These are phyloP conservation scores for Suillus subluteus DNA, from an alignment of 768 basidiomycete species.

Conservation along the genomic window DNA sequence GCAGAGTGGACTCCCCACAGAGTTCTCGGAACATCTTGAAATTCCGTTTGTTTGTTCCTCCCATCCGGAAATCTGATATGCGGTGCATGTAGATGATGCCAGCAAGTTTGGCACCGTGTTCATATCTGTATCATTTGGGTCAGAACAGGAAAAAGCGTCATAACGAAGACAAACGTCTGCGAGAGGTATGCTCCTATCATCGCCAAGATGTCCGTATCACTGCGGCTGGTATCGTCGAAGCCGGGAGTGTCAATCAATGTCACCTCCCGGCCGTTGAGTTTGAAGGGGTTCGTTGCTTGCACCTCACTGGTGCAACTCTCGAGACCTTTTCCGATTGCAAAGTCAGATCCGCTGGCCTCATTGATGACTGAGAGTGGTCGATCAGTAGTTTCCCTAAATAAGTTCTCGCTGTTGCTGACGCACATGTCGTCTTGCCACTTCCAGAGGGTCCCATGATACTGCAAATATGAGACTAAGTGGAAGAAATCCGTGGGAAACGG, in stretches of 20 bases:
- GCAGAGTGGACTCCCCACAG: conserved; percentile 45
- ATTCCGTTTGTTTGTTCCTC: conserved; percentile 42
- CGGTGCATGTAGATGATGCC: conserved; percentile 51
- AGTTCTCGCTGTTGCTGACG: background rate
- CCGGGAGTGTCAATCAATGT: conserved; percentile 63
- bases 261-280: conserved; percentile 44
- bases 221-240: conserved; percentile 55
- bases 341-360: conserved; percentile 43
- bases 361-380: conserved; percentile 47
- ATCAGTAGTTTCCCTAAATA: background rate
- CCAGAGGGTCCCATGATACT: conserved; percentile 20
- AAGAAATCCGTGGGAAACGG: background rate
- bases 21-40: conserved; percentile 47
- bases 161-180: conserved; percentile 12
- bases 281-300: conserved; percentile 43
- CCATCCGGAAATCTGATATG: conserved; percentile 45
- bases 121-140: conserved; percentile 4
- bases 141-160: background rate
- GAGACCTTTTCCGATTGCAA: conserved; percentile 42
- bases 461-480: background rate
- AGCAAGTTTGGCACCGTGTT: conserved; percentile 30
- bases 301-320: conserved; percentile 48
- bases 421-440: conserved; percentile 21
- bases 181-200: conserved; percentile 38
- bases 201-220: conserved; percentile 48